These are phyloP conservation scores for Inga leiocalycina DNA, from an alignment of 306 rosid species.

Conservation along the genomic window DNA sequence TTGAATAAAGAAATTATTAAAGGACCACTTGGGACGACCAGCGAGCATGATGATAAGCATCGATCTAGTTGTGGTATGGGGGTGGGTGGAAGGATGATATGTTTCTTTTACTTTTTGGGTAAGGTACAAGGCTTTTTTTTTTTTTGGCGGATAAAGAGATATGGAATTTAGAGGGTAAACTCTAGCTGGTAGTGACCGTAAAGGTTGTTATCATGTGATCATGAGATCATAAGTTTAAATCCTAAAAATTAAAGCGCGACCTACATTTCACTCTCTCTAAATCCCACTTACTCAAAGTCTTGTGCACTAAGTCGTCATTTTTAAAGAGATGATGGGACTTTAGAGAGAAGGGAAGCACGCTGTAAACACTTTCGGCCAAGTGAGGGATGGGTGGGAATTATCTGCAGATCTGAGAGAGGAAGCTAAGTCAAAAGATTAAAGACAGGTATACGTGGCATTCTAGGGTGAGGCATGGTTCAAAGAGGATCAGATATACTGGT, in stretches of 20 bases:
- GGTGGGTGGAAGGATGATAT: background rate
- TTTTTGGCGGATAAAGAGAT: slow-evolving; percentile 11
- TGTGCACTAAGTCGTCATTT: too few species aligned
- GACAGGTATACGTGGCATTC: background rate
- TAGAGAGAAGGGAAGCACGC: background rate
- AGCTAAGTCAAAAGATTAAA: background rate
- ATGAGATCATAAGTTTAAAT: too few species aligned
- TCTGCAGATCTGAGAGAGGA: background rate
- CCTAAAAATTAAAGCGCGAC: accelerated
- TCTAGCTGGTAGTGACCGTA: too few species aligned
- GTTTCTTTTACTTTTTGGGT: background rate
- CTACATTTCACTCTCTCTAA: too few species aligned
- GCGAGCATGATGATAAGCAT: slow-evolving; percentile 36
- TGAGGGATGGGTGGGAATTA: background rate
- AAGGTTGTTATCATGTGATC: too few species aligned
- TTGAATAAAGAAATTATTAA: slow-evolving; percentile 24
- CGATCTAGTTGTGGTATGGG: slow-evolving; percentile 20
- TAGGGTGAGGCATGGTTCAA: background rate
- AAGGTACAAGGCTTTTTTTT: background rate
- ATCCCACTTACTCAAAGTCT: too few species aligned
- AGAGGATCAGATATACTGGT: background rate
- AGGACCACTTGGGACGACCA: slow-evolving; percentile 32
- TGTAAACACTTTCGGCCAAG: slow-evolving; percentile 41
- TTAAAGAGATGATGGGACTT: background rate
- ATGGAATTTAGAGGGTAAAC: too few species aligned